These are phyloP conservation scores for Entonaema liquescens DNA, from an alignment of 495 filamentous ascomycete species.

Conservation along the genomic window DNA sequence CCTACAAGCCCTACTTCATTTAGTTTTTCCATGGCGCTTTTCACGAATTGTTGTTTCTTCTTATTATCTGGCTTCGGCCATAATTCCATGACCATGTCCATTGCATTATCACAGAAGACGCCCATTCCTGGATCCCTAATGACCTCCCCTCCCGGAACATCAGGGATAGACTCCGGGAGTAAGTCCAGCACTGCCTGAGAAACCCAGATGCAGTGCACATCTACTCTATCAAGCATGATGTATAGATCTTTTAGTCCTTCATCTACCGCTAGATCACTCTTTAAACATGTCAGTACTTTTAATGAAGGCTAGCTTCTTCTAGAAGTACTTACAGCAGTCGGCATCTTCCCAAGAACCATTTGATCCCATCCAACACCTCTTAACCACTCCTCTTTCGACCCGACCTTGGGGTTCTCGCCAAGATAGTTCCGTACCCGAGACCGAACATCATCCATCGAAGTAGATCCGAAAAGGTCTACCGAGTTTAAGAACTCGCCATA, in stretches of 20 bases:
- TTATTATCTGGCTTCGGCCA: slow-evolving; percentile 62
- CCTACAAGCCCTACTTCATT: slow-evolving; percentile 69
- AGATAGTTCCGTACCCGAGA: slow-evolving; percentile 57
- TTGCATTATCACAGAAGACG: slow-evolving; percentile 77
- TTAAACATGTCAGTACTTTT: slow-evolving; percentile 45
- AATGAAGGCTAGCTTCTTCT: background rate
- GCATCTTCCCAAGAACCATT: slow-evolving; percentile 66
- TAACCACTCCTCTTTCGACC: slow-evolving; percentile 62
- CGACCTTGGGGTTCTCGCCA: slow-evolving; percentile 48
- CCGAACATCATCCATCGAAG: slow-evolving; percentile 59
- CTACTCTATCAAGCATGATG: slow-evolving; percentile 72
- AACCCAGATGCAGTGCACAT: slow-evolving; percentile 72
- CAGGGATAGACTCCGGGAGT: slow-evolving; percentile 59
- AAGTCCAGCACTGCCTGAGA: slow-evolving; percentile 66
- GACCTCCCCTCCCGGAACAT: slow-evolving; percentile 67
- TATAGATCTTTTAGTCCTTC: slow-evolving; percentile 59
- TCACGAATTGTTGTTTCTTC: slow-evolving; percentile 59
- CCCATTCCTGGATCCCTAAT: slow-evolving; percentile 63
- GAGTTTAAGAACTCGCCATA: slow-evolving; percentile 72
- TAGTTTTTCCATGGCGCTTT: slow-evolving; percentile 63
- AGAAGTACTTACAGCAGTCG: slow-evolving; percentile 62
- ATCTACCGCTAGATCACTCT: slow-evolving; percentile 60
- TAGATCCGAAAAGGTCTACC: slow-evolving; percentile 65
- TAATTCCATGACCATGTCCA: slow-evolving; percentile 63
- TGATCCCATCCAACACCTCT: slow-evolving; percentile 74